These are phyloP conservation scores for Apiosordaria backusii DNA, from an alignment of 495 filamentous ascomycete genomes.

Conservation along the genomic window DNA sequence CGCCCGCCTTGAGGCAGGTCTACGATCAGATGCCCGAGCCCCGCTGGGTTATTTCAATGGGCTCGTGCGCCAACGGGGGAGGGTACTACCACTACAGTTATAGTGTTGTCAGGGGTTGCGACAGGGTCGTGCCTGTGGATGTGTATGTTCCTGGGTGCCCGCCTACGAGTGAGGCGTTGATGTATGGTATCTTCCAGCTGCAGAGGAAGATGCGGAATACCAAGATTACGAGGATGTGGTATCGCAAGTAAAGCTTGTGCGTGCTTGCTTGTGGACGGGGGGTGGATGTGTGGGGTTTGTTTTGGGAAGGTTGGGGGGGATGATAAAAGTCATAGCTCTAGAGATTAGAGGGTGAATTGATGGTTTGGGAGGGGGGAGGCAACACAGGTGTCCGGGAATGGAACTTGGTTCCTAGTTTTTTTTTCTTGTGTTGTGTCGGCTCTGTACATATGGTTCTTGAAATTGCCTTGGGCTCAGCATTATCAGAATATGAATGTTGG, in stretches of 20 bases:
- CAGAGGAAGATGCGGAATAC: conserved; percentile 87
- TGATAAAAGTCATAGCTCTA: no score
- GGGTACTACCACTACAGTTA: conserved; percentile 96
- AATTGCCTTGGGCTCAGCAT: no score
- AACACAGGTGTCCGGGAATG: background rate
- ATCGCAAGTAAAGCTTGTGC: conserved; percentile 31
- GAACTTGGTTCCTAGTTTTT: background rate
- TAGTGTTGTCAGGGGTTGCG: conserved; percentile 80
- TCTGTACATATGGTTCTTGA: conserved; percentile 2
- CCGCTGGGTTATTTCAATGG: conserved; percentile 89
- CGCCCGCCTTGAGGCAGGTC: conserved; percentile 86
- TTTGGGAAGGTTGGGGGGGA: background rate
- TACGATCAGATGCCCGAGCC: conserved; percentile 99
- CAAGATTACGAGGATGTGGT: conserved; percentile 65
- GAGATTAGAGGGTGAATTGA: background rate
- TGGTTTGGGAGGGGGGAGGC: background rate
- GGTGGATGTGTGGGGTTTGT: background rate
- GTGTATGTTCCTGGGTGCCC: conserved; percentile 92
- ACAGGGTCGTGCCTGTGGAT: conserved; percentile 87
- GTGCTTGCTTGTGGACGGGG: background rate
- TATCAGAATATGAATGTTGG: no score
- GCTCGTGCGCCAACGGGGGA: conserved; percentile 86
- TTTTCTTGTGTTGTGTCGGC: background rate
- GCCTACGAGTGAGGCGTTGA: conserved; percentile 80
- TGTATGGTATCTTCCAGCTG: conserved; percentile 83